Conservation (phyloP, 139 green algal genomes). For the Eudorina sp. region DNA sequence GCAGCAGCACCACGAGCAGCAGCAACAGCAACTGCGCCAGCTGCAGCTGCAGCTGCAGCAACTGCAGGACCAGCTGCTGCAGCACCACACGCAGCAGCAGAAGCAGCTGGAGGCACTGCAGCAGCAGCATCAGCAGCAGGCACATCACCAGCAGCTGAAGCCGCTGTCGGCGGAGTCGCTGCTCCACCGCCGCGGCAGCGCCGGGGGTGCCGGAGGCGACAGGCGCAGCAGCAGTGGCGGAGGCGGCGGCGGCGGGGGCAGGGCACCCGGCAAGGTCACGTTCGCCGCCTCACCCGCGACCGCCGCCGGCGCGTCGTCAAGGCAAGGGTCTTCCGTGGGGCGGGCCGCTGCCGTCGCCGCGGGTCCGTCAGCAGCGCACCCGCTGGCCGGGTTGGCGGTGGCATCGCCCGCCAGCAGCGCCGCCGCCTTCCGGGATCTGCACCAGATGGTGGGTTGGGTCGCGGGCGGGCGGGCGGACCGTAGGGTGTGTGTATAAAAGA, state of each 20-base stretch:
- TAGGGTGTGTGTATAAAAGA: no score
- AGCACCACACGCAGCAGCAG: background rate
- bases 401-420: slow-evolving; percentile 12
- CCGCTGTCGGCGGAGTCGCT: background rate
- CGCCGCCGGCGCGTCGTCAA: no score
- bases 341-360: background rate
- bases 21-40: background rate
- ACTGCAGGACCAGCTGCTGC: background rate
- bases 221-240: background rate
- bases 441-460: slow-evolving; percentile 26
- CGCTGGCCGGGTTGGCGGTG: background rate
- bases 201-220: no score
- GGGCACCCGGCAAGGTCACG: no score
- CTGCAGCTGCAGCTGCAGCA: background rate
- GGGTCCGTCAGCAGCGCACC: no score
- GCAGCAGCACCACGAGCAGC: slow-evolving; percentile 18
- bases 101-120: background rate
- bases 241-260: no score
- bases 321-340: no score
- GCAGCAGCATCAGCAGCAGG: background rate
- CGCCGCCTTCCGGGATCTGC: slow-evolving; percentile 18
- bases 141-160: background rate
- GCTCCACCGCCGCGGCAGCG: background rate
- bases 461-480: no score
- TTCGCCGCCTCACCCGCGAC: no score